Percentiles rank a stretch among this genome's conserved stretches.
Evolutionary conservation across 345 rosid species (phyloP).

Genomic region (Zanthoxylum bungeanum): DNA sequence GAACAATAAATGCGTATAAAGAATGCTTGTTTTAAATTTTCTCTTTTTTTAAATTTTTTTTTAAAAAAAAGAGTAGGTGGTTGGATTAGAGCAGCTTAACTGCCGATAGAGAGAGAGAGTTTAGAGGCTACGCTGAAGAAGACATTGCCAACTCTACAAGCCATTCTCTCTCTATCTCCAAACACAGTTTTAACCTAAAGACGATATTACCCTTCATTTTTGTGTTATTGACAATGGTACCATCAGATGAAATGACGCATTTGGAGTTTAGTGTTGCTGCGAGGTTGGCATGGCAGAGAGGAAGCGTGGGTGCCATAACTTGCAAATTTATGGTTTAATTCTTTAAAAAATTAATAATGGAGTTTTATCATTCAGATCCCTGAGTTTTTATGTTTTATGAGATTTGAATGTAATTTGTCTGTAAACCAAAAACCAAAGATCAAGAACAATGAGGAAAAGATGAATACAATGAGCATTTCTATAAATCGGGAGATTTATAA

Average conservation of each 20-base stretch:
- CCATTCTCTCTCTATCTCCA: conserved; percentile 37
- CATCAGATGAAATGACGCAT: not conserved
- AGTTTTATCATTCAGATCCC: too few relatives aligned
- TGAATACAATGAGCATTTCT: too few relatives aligned
- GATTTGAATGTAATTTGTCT: too few relatives aligned
- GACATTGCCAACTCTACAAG: conserved; percentile 82
- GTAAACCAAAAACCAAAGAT: too few relatives aligned
- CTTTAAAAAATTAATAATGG: too few relatives aligned
- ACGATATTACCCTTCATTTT: conserved; percentile 22
- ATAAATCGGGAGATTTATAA: too few relatives aligned
- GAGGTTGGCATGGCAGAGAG: not conserved
- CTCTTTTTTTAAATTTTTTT: not conserved
- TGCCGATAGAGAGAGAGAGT: conserved; percentile 28
- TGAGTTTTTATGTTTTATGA: too few relatives aligned
- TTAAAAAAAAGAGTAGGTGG: conserved; percentile 34
- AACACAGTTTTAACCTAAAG: not conserved
- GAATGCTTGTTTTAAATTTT: not conserved
- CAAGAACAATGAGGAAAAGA: too few relatives aligned
- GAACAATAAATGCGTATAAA: conserved; percentile 2
- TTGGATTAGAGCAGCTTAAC: conserved; percentile 76
- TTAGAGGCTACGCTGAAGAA: conserved; percentile 12
- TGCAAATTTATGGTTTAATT: not conserved
- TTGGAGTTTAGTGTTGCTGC: not conserved
- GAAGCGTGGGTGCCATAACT: conserved; percentile 8
- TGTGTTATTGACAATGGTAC: not conserved